Base-by-base conservation (phyloP, 139 green algal genomes). In the Raphidocelis subcapitata region DNA sequence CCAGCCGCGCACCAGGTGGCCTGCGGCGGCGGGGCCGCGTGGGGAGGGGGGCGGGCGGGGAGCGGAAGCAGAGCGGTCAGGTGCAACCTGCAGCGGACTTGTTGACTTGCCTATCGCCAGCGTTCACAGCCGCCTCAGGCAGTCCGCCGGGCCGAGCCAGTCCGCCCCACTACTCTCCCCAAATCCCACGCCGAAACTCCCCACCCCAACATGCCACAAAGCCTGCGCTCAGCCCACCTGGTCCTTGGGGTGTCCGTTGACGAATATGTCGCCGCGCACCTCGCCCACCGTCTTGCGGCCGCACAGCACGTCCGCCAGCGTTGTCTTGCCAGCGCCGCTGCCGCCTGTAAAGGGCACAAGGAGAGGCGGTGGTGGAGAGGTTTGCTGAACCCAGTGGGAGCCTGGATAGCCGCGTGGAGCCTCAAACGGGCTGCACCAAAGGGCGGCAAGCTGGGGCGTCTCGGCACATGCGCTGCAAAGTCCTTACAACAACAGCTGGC, bases 261-360 rank as follows among this genome's bases (percentile, higher is more conserved):
- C 79, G 15, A 68, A 55, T 18, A 94, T 91, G 29, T 89, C 80
- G 3, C 90, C 90, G 0, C 77, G 74, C 57, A 94, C 90, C 16
- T 82, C 36, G 5, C 91, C 91, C 49, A 89, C 78, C 0, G 90
- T 96, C 82, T 96, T 96, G 54, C 90, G 79, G 5, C 90, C 90
- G 21, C 84, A 83, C 4, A 96, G 83, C 24, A 89, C 84, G 67
- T 95, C 87, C 89, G 94, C 90, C 12, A 93, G 69, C 5, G 90
- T 94, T 0, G 88, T 94, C 83, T 94, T 92, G 47, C 82, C 84
- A 3, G 88, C 79, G 10, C 73, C 79, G 2, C 41, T 49, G 41
- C 41, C 41, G 41, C 3, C 37, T 54, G 36, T 8, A 14, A 14
- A 57, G 36, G 29, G 63, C 21, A 44, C 3, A 36, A 15, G 24